Percentiles rank a stretch among this genome's conserved stretches.
Evolutionary conservation across 768 basidiomycete species (phyloP).

Genomic region (Macrocybe gigantea): DNA sequence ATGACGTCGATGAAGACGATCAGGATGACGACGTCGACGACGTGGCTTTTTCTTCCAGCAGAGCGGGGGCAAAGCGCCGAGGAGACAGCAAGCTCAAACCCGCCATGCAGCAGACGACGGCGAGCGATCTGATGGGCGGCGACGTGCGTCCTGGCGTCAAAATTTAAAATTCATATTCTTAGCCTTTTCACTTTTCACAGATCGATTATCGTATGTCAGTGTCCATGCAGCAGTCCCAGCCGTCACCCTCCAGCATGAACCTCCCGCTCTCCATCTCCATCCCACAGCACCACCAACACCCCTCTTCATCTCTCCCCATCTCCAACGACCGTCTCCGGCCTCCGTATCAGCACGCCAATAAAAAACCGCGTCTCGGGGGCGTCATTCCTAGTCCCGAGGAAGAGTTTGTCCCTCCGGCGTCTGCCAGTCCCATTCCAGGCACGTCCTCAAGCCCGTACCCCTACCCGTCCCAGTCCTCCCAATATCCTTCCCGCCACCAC

Average conservation of each 20-base stretch:
- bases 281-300: slow-evolving; percentile 14
- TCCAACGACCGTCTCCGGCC: slow-evolving; percentile 21
- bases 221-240: slow-evolving; percentile 8
- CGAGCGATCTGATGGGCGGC: slow-evolving; percentile 10
- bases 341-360: slow-evolving; percentile 14
- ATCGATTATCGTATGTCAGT: slow-evolving; percentile 16
- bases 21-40: slow-evolving; percentile 25
- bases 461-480: neutral
- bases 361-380: slow-evolving; percentile 15
- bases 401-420: slow-evolving; percentile 2
- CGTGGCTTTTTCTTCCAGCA: slow-evolving; percentile 24
- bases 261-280: slow-evolving; percentile 25
- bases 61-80: slow-evolving; percentile 20
- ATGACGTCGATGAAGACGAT: slow-evolving; percentile 35
- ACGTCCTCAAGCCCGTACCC: slow-evolving; percentile 9
- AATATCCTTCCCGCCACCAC: slow-evolving; percentile 6
- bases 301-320: slow-evolving; percentile 14
- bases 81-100: slow-evolving; percentile 27
- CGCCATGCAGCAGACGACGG: slow-evolving; percentile 9
- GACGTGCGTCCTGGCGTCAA: slow-evolving; percentile 5
- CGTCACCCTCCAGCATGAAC: slow-evolving; percentile 14
- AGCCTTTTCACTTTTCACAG: slow-evolving; percentile 3
- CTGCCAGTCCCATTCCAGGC: slow-evolving; percentile 8
- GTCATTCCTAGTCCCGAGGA: slow-evolving; percentile 19
- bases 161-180: neutral